Evolutionary conservation across 164 flowering plant genomes (phyloP).

Genomic region (Magnolia sinica): DNA sequence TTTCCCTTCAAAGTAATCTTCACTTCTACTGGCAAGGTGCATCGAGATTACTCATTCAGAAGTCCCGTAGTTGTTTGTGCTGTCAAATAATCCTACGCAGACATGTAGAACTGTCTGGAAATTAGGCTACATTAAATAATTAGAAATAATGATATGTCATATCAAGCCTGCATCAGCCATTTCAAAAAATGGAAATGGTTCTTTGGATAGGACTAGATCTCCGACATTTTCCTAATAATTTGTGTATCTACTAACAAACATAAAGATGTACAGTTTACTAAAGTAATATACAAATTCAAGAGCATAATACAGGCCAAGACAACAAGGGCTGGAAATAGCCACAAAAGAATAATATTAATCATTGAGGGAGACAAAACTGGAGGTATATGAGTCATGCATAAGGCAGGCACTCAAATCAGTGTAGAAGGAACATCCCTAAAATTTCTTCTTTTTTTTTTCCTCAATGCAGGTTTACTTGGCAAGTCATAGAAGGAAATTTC

Average conservation of each 20-base stretch:
- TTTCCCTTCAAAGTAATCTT: slow-evolving; percentile 35
- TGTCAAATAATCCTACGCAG: background rate
- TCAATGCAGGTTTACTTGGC: background rate
- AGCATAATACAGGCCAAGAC: too few relatives aligned
- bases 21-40: slow-evolving; percentile 23
- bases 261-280: too few relatives aligned
- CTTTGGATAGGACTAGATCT: background rate
- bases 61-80: slow-evolving; percentile 21
- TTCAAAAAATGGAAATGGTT: background rate
- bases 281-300: too few relatives aligned
- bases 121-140: background rate
- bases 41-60: slow-evolving; percentile 44
- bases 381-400: too few relatives aligned
- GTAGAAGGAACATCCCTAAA: too few relatives aligned
- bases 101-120: background rate
- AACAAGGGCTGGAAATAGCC: too few relatives aligned
- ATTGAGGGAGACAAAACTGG: too few relatives aligned
- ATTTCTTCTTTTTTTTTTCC: too few relatives aligned
- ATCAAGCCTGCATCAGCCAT: background rate
- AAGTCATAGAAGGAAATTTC: background rate
- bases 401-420: too few relatives aligned
- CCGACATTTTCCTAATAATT: background rate
- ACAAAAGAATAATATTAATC: too few relatives aligned
- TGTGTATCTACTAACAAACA: background rate
- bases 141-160: background rate